Evolutionary conservation across 495 filamentous ascomycete species (phyloP).

Genomic region (Hyaloscypha variabilis): DNA sequence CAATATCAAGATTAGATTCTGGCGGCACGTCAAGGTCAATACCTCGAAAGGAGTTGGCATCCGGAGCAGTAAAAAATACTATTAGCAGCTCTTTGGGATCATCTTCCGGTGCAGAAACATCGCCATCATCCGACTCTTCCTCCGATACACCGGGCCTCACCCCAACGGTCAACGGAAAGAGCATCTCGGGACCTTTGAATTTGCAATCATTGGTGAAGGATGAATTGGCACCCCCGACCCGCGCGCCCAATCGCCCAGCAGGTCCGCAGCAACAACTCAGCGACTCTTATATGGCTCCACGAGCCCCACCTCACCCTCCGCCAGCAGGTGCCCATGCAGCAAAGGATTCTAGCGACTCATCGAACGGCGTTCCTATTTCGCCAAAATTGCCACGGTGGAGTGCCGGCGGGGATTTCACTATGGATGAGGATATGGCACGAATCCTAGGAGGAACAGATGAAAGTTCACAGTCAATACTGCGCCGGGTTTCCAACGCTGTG

Average conservation of each 20-base stretch:
- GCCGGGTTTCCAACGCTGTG: slow-evolving; percentile 88
- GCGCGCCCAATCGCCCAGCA: slow-evolving; percentile 28
- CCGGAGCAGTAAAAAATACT: slow-evolving; percentile 22
- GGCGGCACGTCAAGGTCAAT: slow-evolving; percentile 41
- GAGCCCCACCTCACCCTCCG: slow-evolving; percentile 63
- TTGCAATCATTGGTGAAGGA: slow-evolving; percentile 21
- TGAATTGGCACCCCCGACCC: slow-evolving; percentile 27
- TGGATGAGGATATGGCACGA: slow-evolving; percentile 89
- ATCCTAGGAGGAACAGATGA: slow-evolving; percentile 75
- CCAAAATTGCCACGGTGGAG: slow-evolving; percentile 75
- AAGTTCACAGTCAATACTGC: slow-evolving; percentile 72
- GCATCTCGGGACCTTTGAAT: slow-evolving; percentile 29
- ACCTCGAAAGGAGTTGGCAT: slow-evolving; percentile 47
- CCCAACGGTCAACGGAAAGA: slow-evolving; percentile 44
- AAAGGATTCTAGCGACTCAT: slow-evolving; percentile 59
- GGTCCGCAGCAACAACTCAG: slow-evolving; percentile 46
- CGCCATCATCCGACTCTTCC: slow-evolving; percentile 30
- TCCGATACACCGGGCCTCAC: slow-evolving; percentile 32
- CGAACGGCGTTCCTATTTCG: slow-evolving; percentile 47
- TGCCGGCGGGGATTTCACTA: slow-evolving; percentile 74
- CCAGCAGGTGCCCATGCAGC: slow-evolving; percentile 40
- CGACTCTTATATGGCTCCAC: slow-evolving; percentile 65
- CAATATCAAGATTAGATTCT: slow-evolving; percentile 36
- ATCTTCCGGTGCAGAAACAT: slow-evolving; percentile 29
- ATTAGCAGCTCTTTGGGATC: slow-evolving; percentile 24